Evolutionary conservation across 192 early-diverging fungal species (phyloP).

Genomic region (Backusella mclennaniae): DNA sequence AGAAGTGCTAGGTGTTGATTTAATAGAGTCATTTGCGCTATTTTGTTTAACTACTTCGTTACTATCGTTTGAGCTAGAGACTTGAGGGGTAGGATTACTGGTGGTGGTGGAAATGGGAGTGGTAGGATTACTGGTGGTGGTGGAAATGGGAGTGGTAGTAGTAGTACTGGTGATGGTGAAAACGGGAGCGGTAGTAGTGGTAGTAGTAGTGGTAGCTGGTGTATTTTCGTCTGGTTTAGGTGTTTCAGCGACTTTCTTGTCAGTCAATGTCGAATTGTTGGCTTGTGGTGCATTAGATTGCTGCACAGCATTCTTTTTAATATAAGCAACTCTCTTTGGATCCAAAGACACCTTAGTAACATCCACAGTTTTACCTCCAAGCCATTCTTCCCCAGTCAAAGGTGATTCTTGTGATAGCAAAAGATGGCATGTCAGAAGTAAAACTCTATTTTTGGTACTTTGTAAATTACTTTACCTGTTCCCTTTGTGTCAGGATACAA

Average conservation of each 20-base stretch:
- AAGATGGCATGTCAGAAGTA: neutral
- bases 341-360: conserved; percentile 50
- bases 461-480: conserved; percentile 24
- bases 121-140: neutral
- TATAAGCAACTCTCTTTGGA: conserved; percentile 24
- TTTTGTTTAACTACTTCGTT: neutral
- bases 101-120: neutral
- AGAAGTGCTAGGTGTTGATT: neutral
- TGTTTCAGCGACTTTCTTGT: neutral
- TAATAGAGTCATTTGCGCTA: neutral
- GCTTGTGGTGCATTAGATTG: neutral
- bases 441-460: neutral
- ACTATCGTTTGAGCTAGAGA: neutral
- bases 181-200: neutral
- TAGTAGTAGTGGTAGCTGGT: neutral
- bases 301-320: neutral
- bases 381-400: conserved; percentile 60
- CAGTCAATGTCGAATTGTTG: neutral
- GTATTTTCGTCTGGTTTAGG: conserved; percentile 14
- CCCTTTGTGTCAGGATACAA: conserved; percentile 83
- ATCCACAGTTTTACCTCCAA: conserved; percentile 44
- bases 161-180: neutral
- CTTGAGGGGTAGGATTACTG: neutral
- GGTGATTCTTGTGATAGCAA: conserved; percentile 35
- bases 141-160: neutral